Evolutionary conservation across 257 asterid species (phyloP), one percentile per base, ranked within the genome.

Genomic region (Salvia rosmarinus): DNA sequence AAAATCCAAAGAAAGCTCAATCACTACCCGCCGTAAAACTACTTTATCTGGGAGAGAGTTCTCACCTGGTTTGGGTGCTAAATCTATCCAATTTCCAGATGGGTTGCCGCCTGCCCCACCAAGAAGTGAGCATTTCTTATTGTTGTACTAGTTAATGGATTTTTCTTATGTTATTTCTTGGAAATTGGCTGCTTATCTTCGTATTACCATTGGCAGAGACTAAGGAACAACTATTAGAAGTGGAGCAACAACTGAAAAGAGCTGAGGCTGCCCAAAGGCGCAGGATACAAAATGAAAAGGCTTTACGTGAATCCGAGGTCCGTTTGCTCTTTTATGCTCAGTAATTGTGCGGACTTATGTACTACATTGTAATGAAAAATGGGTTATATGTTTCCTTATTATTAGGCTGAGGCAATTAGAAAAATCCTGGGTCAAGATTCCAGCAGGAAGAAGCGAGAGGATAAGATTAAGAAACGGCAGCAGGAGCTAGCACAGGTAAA

Each of bases 261-360:
- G 90, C 87, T 4, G 98, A 91, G 84, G 96, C 93, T 78, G 96
- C 95, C 56, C 85, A 91, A 78, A 89, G 89, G 81, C 93, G 98
- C 42, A 82, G 58, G 80, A 77, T 82, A 75, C 98, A 87, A 79
- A 83, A 72, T 28, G 96, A 89, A 78, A 91, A 89, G 80, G 98
- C 95, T 50, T 90, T 95, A 67, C 95, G 84, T 42, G 96, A 91
- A 67, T 90, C 92, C 16, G 92, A 91, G 96, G 98, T 91, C 64
- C 74, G 69, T 44, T 21, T 21, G 55, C 13, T 57, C 66, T 63
- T 59, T 46, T 35, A 25, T 34, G 35, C 40, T 70, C 58, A 39
- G 46, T 63, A 20, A 60, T 46, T 2, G 5, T 39, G 34, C 25
- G 11, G n/a, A 28, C 47, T 64, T 42, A 21, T 21, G 34, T 43